Evolutionary conservation across 768 basidiomycete species (phyloP), one percentile per base, ranked within the genome.

Genomic region (Naganishia vaughanmartiniae): DNA sequence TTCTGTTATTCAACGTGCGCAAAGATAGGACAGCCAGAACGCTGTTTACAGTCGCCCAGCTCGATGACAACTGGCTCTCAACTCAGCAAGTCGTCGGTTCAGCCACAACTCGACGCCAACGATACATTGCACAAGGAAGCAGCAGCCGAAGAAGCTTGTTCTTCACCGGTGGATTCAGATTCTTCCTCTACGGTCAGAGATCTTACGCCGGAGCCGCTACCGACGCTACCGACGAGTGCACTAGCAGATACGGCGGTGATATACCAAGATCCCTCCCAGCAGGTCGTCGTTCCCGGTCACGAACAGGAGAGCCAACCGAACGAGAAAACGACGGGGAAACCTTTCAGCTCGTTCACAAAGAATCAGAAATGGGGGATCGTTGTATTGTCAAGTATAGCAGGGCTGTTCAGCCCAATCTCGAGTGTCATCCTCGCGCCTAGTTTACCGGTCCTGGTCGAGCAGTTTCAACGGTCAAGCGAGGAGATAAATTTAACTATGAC

Each of bases 401-500:
- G 72, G 63, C 66, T 75, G 17, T 79, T 79, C 67, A 75, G 74
- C 31, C 89, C 89, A 0, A 81, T 91, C 14, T 89, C 90, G 1
- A 85, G 89, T 3, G 90, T 87, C 69, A 89, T 91, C 69, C 92
- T 91, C 77, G 86, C 90, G 56, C 90, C 90, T 7, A 90, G 88
- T 15, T 88, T 93, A 48, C 91, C 91, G 0, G 83, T 85, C 0
- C 81, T 93, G 28, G 84, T 88, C 0, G 72, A 71, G 24, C 88
- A 82, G 4, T 90, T 93, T 76, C 77, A 87, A 74, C 86, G 87
- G 68, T 86, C 88, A 0, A 84, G 84, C 11, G 89, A 90, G 74
- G 83, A 87, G 12, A 91, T 92, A 48, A 92, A 91, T 77, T 78
- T 93, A 51, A 90, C 90, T 10, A 88, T 92, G 12, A 90, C 89